Conservation (phyloP, 2,329 filamentous ascomycete species). For the Ophiostoma montium region DNA sequence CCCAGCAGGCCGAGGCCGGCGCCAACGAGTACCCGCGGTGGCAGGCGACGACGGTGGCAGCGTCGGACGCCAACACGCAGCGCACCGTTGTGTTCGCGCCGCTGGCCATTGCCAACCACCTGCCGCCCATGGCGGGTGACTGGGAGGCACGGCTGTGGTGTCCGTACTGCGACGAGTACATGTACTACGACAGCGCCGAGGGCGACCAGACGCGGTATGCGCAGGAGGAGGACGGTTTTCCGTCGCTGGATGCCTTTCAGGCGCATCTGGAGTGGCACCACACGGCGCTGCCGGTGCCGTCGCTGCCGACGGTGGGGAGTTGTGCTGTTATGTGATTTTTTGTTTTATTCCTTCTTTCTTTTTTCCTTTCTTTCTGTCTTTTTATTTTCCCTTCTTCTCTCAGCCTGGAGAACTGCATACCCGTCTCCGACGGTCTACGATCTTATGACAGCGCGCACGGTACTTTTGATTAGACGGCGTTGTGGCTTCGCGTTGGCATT, state of each 20-base stretch:
- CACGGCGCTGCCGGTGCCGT: slow-evolving; percentile 25
- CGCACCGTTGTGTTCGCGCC: slow-evolving; percentile 43
- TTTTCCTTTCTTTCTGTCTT: background rate
- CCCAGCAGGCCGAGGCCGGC: slow-evolving; percentile 10
- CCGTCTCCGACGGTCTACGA: background rate
- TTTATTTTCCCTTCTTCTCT: background rate
- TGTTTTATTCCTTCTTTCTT: background rate
- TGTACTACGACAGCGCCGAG: slow-evolving; percentile 35
- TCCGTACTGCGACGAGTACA: slow-evolving; percentile 42
- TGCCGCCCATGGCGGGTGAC: slow-evolving; percentile 33
- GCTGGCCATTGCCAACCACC: slow-evolving; percentile 43
- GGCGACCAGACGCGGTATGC: slow-evolving; percentile 34
- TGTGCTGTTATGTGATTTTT: slow-evolving; percentile 21
- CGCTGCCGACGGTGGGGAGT: slow-evolving; percentile 16
- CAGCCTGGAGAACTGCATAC: no score
- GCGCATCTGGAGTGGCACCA: slow-evolving; percentile 46
- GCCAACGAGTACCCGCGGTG: slow-evolving; percentile 27
- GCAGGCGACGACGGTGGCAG: slow-evolving; percentile 34
- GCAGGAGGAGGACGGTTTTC: slow-evolving; percentile 33
- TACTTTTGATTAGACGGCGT: background rate
- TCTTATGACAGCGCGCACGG: background rate
- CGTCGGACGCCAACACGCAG: slow-evolving; percentile 24
- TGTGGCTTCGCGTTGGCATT: background rate
- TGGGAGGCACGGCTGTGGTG: slow-evolving; percentile 39
- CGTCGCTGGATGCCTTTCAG: slow-evolving; percentile 33